phyloP scores from a whole-genome alignment of 2,329 filamentous ascomycete species.

The Stenocarpella maydis region DNA sequence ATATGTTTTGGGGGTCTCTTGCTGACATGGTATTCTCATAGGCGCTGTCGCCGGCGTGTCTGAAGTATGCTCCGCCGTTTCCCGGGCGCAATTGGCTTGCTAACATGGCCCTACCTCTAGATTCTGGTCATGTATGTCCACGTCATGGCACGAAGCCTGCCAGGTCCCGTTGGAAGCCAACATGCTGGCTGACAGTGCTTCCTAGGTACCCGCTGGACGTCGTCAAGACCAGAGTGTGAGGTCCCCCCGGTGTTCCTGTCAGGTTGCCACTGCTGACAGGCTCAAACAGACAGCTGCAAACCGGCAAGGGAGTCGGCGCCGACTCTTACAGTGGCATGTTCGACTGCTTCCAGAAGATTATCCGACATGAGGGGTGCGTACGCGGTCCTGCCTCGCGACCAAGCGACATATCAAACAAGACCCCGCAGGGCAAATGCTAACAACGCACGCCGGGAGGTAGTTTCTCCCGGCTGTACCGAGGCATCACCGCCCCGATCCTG shows the following conservation, averaged over 20 bases:
- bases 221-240: slow-evolving; percentile 96
- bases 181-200: slow-evolving; percentile 20
- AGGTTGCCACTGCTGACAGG: slow-evolving; percentile 27
- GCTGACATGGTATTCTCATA: slow-evolving; percentile 48
- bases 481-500: slow-evolving; percentile 92
- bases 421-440: slow-evolving; percentile 18
- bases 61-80: slow-evolving; percentile 70
- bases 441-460: slow-evolving; percentile 52
- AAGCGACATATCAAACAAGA: neutral
- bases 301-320: slow-evolving; percentile 73
- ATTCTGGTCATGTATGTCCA: slow-evolving; percentile 82
- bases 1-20: slow-evolving; percentile 34
- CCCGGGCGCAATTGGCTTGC: slow-evolving; percentile 37
- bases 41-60: slow-evolving; percentile 97
- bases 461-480: slow-evolving; percentile 90
- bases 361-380: slow-evolving; percentile 89
- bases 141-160: slow-evolving; percentile 26
- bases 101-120: slow-evolving; percentile 54
- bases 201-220: slow-evolving; percentile 97
- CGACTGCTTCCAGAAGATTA: slow-evolving; percentile 97
- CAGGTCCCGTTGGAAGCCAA: slow-evolving; percentile 36
- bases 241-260: slow-evolving; percentile 34
- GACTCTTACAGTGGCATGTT: slow-evolving; percentile 97
- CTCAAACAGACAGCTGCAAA: slow-evolving; percentile 81
- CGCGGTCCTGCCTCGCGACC: neutral